Conservation (phyloP, 352 stramenopile genomes). For the Globisporangium acanthophoron region DNA sequence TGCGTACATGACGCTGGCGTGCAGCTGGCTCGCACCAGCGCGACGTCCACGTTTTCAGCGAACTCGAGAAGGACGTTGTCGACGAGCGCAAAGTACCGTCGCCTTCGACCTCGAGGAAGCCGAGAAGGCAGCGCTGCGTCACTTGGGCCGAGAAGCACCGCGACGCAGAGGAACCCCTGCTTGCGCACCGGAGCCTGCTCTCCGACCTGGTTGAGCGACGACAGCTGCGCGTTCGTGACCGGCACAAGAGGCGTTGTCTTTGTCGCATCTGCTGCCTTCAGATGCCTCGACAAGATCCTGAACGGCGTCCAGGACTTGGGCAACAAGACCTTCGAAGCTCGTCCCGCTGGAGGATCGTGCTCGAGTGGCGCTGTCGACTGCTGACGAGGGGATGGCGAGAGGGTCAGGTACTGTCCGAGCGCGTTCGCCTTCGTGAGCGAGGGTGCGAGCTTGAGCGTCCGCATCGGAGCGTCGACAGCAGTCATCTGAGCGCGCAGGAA, state of each 20-base stretch:
- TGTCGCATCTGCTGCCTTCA: background rate
- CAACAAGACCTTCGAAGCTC: background rate
- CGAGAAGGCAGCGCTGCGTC: conserved; percentile 8
- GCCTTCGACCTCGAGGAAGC: conserved; percentile 17
- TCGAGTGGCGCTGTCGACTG: no score
- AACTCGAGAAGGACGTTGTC: conserved; percentile 29
- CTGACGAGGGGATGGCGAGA: background rate
- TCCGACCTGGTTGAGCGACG: background rate
- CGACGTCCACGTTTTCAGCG: conserved; percentile 23
- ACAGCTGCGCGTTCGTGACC: background rate
- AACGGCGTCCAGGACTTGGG: background rate
- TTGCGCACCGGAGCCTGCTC: conserved; percentile 21
- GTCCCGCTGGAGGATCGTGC: no score
- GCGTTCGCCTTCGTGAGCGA: conserved; percentile 26
- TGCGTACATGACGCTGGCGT: conserved; percentile 14
- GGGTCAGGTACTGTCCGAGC: conserved; percentile 27
- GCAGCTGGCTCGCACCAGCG: conserved; percentile 4
- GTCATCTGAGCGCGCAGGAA: conserved; percentile 20
- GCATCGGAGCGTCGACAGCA: conserved; percentile 24
- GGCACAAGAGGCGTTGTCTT: background rate
- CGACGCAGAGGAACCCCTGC: conserved; percentile 28
- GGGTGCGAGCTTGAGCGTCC: conserved; percentile 37
- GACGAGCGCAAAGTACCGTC: conserved; percentile 29
- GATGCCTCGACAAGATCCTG: background rate
- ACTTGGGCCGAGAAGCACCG: background rate